Evolutionary conservation across 2,329 filamentous ascomycete genomes (phyloP), one percentile per base, ranked within the genome.

Genomic region (Blastomyces parvus): DNA sequence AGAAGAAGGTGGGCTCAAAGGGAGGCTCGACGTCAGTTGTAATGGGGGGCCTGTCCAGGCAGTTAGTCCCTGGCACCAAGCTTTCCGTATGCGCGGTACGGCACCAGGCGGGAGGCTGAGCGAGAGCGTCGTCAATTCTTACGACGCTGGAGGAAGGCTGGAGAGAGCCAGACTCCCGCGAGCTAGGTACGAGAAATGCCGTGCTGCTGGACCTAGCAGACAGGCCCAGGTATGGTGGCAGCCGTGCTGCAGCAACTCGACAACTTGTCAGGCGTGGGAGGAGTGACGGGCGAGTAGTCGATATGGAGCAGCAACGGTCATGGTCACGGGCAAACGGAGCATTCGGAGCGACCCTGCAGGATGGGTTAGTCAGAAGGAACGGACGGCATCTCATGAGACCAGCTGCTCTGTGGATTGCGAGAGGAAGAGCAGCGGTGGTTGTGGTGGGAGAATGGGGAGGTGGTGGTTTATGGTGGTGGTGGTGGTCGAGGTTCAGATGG

Each of bases 331-430:
- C 2, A 59, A 22, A 44, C 11, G 40, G 57, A 48, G 40, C 25
- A 59, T 22, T 17, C 9, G 57, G 17, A 33, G 38, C 30, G 57
- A 17, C 38, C 22, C 14, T 33, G 40, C 13, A 13, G 19, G 40
- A 59, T 33, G 36, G 57, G 19, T 33, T 22, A 59, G 42, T 25
- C 40, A 59, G 57, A 59, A 36, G 19, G 36, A n/a, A 57, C 55
- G 40, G n/a, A 40, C 5, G 33, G 19, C 55, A 57, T 57, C 19
- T 57, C 53, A 57, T 57, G 11, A 25, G 33, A 19, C 36, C 33
- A 13, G 55, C 30, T 22, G n/a, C 33, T 17, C 9, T 25, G 22
- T 27, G 25, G 11, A 22, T 40, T 36, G 30, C 55, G 33, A 22
- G 33, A 42, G 40, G 13, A 25, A 25, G 19, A 40, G 33, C 52